Evolutionary conservation across 2,329 filamentous ascomycete genomes (phyloP), one percentile per base, ranked within the genome.

Genomic region (Nakataea oryzae): DNA sequence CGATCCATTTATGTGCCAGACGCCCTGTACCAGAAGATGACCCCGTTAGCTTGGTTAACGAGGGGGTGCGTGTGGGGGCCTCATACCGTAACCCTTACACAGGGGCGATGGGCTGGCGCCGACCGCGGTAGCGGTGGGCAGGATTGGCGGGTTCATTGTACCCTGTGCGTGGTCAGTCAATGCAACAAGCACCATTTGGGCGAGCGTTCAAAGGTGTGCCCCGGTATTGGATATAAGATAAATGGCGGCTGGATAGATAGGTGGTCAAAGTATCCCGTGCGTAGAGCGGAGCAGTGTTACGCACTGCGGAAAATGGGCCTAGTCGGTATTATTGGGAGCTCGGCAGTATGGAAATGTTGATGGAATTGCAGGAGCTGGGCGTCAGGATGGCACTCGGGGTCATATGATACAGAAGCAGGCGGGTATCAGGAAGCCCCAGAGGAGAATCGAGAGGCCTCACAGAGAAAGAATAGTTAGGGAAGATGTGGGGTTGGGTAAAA

Each of bases 1-100:
- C 62, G 3, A 69, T 64, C 67, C 67, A 68, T 58, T 63, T 63
- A 9, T 66, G 67, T 21, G 67, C 66, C 13, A 68, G 61, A 3
- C 66, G 66, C 2, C 67, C 67, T 65, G 59, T 41, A 12, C 28
- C n/a, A n/a, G 29, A 41, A 54, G 57, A 47, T 41, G 60, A 24
- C 62, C 8, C 9, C 28, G 17, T n/a, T 54, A 60, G 58, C 32
- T n/a, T n/a, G 41, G 41, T n/a, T 4, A 50, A 50, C 41, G 21
- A 24, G 41, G 11, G 6, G 21, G 17, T 9, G 21, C 17, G 13
- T 8, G 41, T n/a, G 21, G 21, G 41, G 21, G 8, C 14, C 21
- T 5, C 41, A 50, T 50, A 50, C 41, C 41, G 41, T n/a, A 50
- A 3, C 11, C 17, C 41, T 50, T 50, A 47, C 21, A 6, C 41